phyloP scores from a whole-genome alignment of 2,329 filamentous ascomycete genomes.

The Trichophyton rubrum region DNA sequence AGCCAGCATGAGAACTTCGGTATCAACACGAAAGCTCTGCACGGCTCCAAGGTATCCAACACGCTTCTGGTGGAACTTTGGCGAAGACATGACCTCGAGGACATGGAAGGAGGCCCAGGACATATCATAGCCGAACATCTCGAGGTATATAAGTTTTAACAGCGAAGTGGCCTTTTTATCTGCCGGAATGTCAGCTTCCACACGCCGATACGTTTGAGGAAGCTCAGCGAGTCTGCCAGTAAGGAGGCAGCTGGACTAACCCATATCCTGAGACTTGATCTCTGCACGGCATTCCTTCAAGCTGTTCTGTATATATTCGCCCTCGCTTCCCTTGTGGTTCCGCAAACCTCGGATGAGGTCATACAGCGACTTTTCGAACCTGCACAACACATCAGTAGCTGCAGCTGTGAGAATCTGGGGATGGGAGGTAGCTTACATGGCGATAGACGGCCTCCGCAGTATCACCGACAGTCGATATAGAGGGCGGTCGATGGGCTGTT shows the following conservation, averaged over 20 bases:
- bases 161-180: conserved; percentile 94
- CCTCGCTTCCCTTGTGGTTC: conserved; percentile 89
- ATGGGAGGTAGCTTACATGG: not conserved
- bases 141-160: conserved; percentile 89
- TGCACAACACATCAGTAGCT: conserved; percentile 28
- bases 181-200: conserved; percentile 22
- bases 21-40: conserved; percentile 90
- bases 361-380: conserved; percentile 98
- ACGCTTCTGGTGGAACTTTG: conserved; percentile 88
- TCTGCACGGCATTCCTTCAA: conserved; percentile 92
- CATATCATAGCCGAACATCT: conserved; percentile 99
- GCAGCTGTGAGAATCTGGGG: not conserved
- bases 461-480: not conserved
- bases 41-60: conserved; percentile 91
- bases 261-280: conserved; percentile 87
- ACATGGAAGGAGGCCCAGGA: conserved; percentile 98
- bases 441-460: not conserved
- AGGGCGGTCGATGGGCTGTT: not conserved
- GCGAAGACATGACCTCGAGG: conserved; percentile 94
- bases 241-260: conserved; percentile 35
- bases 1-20: conserved; percentile 92
- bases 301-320: conserved; percentile 85
- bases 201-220: not conserved
- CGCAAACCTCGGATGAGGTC: conserved; percentile 95
- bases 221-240: not conserved